Evolutionary conservation across 2,329 filamentous ascomycete genomes (phyloP).

Genomic region (Fusarium sp.): DNA sequence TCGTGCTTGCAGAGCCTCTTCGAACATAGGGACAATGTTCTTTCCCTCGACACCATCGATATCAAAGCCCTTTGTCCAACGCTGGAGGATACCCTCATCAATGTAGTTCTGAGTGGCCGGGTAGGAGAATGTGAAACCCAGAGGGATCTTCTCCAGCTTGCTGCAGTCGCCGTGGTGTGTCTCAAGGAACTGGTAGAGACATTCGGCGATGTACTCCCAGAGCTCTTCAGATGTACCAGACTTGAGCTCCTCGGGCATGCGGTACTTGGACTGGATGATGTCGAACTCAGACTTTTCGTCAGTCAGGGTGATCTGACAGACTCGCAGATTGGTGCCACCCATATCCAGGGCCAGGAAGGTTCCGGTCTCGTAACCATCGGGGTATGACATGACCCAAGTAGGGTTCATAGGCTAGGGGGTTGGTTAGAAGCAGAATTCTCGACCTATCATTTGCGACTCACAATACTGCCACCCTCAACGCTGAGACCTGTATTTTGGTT

Average conservation of each 20-base stretch:
- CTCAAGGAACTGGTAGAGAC: conserved; percentile 88
- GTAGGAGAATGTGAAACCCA: conserved; percentile 97
- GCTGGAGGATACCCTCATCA: conserved; percentile 89
- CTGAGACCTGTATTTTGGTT: conserved; percentile 70
- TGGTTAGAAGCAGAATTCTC: conserved; percentile 32
- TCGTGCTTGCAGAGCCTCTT: conserved; percentile 75
- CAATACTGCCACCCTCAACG: conserved; percentile 91
- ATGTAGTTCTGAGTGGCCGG: conserved; percentile 94
- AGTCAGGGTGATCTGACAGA: conserved; percentile 91
- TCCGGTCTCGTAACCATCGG: conserved; percentile 86
- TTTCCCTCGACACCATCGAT: conserved; percentile 90
- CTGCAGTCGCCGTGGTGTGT: conserved; percentile 78
- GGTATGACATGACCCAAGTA: conserved; percentile 93
- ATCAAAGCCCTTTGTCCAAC: conserved; percentile 98
- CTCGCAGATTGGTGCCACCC: conserved; percentile 94
- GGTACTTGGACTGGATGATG: conserved; percentile 96
- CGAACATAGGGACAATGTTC: conserved; percentile 90
- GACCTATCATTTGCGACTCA: conserved; percentile 60
- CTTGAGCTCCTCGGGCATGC: conserved; percentile 93
- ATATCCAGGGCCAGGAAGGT: conserved; percentile 92
- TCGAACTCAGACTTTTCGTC: conserved; percentile 91
- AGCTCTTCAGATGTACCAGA: conserved; percentile 84
- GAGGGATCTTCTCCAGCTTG: conserved; percentile 73
- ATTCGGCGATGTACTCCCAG: conserved; percentile 96
- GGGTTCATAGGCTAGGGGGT: conserved; percentile 89